These are phyloP conservation scores for Sequoia sempervirens DNA, from an alignment of 75 land plant species.

Conservation along the genomic window DNA sequence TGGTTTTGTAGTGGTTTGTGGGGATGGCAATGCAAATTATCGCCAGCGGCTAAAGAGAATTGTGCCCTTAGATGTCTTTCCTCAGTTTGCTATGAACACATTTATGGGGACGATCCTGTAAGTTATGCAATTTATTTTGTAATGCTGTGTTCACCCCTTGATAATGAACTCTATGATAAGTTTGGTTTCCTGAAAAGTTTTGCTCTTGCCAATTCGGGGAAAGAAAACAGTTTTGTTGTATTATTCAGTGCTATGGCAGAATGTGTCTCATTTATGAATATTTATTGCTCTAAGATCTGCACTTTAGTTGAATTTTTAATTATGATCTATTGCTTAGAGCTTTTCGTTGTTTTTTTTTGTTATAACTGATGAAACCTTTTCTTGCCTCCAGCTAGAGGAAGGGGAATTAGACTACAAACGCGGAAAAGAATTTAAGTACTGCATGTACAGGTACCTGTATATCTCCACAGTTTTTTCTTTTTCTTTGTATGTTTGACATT, in stretches of 20 bases:
- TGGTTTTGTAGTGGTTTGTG: conserved; percentile 63
- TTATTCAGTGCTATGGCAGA: background rate
- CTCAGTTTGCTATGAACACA: conserved; percentile 56
- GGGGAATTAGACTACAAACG: conserved; percentile 73
- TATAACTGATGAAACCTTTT: background rate
- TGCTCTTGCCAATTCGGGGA: background rate
- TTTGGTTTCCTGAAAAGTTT: background rate
- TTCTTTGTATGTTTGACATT: background rate
- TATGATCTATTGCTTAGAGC: background rate
- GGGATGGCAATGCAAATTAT: conserved; percentile 73
- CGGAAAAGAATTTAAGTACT: conserved; percentile 70
- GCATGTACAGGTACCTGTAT: conserved; percentile 57
- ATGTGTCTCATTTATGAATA: background rate
- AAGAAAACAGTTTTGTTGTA: background rate
- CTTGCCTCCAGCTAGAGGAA: conserved; percentile 65
- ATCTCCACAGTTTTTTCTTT: background rate
- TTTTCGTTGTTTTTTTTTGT: background rate
- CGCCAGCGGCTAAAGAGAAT: conserved; percentile 66
- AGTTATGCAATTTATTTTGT: conserved; percentile 7
- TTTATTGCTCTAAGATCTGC: background rate
- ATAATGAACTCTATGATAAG: background rate
- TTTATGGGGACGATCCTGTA: conserved; percentile 83
- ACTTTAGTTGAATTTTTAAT: background rate
- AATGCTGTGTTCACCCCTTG: background rate
- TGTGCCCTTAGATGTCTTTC: conserved; percentile 78